Conservation (phyloP, 139 green algal genomes). For the Chlamydomonas sphaeroides region DNA sequence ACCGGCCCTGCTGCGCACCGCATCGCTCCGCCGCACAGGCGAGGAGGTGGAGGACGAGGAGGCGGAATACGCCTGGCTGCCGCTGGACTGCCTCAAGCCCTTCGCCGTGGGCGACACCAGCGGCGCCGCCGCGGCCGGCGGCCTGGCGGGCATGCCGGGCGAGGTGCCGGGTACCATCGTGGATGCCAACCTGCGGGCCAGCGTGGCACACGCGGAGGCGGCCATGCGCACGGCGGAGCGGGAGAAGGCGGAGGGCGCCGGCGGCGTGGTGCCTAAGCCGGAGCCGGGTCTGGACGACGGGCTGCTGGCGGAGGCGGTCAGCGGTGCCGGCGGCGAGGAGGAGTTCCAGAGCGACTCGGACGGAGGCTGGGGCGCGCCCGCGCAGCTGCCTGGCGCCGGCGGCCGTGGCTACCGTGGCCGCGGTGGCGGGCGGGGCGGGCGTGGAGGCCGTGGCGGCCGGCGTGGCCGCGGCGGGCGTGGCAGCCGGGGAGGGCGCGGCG, state of each 20-base stretch:
- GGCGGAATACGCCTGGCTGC: constrained; percentile 93
- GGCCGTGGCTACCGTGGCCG: not conserved
- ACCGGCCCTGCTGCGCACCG: no score
- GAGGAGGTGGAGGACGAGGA: constrained; percentile 79
- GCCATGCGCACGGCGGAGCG: constrained; percentile 39
- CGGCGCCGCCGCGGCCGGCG: constrained; percentile 1
- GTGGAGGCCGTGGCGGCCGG: constrained; percentile 22
- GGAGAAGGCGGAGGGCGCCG: not conserved
- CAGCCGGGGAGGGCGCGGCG: constrained; percentile 44
- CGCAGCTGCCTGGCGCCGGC: constrained; percentile 22
- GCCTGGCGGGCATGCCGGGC: not conserved
- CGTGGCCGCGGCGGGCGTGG: constrained; percentile 21
- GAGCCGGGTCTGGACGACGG: constrained; percentile 18
- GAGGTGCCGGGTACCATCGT: no score
- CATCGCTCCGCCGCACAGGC: no score
- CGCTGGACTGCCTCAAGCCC: constrained; percentile 76
- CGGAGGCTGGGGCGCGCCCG: constrained; percentile 68
- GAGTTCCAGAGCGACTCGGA: constrained; percentile 75
- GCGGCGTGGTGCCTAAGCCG: not conserved
- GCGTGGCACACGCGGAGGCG: constrained; percentile 66
- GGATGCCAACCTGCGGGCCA: constrained; percentile 52
- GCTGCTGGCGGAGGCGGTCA: not conserved
- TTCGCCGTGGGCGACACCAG: constrained; percentile 69
- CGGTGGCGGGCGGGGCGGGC: constrained; percentile 7
- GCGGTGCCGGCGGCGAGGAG: not conserved